Evolutionary conservation across 208 protist genomes (phyloP), one percentile per base, ranked within the genome.

Genomic region (Leishmania tropica): DNA sequence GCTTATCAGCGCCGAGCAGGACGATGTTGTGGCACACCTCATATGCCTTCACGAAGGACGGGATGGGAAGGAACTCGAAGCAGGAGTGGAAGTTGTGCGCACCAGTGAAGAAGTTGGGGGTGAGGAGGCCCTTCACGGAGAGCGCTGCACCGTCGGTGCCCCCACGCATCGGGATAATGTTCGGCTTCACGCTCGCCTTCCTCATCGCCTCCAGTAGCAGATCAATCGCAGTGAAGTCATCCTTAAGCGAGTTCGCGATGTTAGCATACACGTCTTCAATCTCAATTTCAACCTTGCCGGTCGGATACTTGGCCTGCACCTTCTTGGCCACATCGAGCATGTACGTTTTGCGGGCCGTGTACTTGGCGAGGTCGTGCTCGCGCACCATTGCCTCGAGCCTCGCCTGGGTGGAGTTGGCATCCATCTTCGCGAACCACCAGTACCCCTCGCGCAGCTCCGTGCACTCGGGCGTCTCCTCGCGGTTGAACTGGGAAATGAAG

Each of bases 1-100:
- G 65, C 67, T 88, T 75, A 31, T 89, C 58, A 17, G 94, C 87
- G 40, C 83, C 88, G 42, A 94, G 80, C 48, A 92, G 76, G 7
- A 95, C 89, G 77, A 97, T 93, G 74, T 94, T 83, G 74, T 89
- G 76, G n/a, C 88, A 88, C 82, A 97, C 92, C 84, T 97, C 94
- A 70, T 82, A 94, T 56, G 94, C 88, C 83, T 97, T 97, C 35
- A 92, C 91, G 87, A 97, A 94, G 11, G 93, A 92, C 31, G 94
- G 87, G 31, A 97, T 79, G 1, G 94, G 94, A 53, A 97, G 77
- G 72, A 96, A 97, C 83, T 97, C 94, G 77, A 90, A 93, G 76
- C 87, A 78, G n/a, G 92, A 96, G 85, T 97, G 94, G 73, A 97
- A 97, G 85, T 97, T 95, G 85, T 96, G 94, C 1, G 92, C 92